These are phyloP conservation scores for Fomitopsis palustris DNA, from an alignment of 1,284 basidiomycete species.

Conservation along the genomic window DNA sequence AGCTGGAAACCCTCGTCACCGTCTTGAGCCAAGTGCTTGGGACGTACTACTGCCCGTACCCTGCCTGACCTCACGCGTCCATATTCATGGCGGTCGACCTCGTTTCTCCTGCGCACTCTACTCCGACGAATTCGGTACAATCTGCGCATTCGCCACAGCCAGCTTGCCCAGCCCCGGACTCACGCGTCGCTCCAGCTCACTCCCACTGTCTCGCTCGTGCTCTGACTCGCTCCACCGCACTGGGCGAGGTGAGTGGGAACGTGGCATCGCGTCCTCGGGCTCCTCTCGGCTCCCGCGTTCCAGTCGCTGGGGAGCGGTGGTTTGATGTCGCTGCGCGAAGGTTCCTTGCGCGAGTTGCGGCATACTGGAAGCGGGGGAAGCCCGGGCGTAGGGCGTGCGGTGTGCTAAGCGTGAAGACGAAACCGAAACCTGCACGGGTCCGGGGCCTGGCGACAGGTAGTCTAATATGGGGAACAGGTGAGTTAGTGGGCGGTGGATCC, in stretches of 20 bases:
- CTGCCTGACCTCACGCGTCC: too few species aligned
- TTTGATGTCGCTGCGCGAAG: neutral
- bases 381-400: neutral
- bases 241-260: conserved; percentile 1
- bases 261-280: neutral
- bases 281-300: neutral
- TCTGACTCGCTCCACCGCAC: neutral
- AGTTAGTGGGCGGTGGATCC: neutral
- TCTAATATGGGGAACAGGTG: neutral
- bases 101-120: conserved; percentile 5
- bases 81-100: too few species aligned
- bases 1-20: too few species aligned
- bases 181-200: conserved; percentile 26
- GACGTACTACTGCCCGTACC: too few species aligned
- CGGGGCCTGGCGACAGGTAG: neutral
- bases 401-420: conserved; percentile 15
- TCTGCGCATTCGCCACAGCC: conserved; percentile 50
- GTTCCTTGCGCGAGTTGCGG: neutral
- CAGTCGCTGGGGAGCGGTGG: neutral
- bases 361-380: neutral
- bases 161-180: conserved; percentile 34
- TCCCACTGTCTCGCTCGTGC: conserved; percentile 22
- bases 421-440: conserved; percentile 1
- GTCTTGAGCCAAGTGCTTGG: too few species aligned
- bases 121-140: conserved; percentile 43